Evolutionary conservation across 2,329 filamentous ascomycete genomes (phyloP).

Genomic region (Talaromyces pinophilus): DNA sequence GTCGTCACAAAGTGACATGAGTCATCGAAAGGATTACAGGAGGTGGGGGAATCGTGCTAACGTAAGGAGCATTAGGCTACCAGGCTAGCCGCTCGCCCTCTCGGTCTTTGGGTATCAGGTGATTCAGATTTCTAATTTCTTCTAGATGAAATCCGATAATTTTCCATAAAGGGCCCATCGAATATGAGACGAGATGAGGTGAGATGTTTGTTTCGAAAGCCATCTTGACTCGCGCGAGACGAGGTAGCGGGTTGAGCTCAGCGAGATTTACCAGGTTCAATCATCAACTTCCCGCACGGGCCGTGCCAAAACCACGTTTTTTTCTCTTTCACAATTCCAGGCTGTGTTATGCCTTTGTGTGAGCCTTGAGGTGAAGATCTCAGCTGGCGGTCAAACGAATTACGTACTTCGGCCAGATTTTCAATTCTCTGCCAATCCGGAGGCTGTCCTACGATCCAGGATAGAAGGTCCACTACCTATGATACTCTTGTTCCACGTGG

Average conservation of each 20-base stretch:
- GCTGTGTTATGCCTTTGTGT: background rate
- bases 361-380: background rate
- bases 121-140: background rate
- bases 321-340: background rate
- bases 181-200: background rate
- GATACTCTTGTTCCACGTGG: slow-evolving; percentile 17
- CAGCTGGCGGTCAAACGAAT: slow-evolving; percentile 7
- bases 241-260: background rate
- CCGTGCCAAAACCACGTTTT: slow-evolving; percentile 11
- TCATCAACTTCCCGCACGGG: background rate
- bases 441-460: background rate
- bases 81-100: background rate
- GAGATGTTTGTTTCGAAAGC: background rate
- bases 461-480: background rate
- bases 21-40: background rate
- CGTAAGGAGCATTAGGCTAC: background rate
- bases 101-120: background rate
- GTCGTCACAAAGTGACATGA: background rate
- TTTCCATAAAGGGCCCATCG: background rate
- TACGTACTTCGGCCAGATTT: background rate
- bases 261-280: background rate
- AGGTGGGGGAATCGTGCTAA: background rate
- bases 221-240: background rate
- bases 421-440: background rate
- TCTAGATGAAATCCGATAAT: background rate